Evolutionary conservation across 2,329 filamentous ascomycete genomes (phyloP), one percentile per base, ranked within the genome.

Genomic region (Aphanoascus verrucosus): DNA sequence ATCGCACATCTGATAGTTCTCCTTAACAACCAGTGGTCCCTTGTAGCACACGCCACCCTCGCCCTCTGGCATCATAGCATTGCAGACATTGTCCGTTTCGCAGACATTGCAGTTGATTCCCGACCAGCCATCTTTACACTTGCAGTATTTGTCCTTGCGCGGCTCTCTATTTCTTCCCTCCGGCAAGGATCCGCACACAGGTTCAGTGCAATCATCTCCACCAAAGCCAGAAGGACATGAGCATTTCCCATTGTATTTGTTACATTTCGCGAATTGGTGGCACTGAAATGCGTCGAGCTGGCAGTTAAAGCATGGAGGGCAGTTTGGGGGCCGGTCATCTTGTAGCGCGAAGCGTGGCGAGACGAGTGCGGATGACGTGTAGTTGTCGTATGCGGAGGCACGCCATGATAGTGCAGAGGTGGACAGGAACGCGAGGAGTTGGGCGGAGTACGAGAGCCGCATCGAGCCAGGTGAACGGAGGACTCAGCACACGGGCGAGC

Each of bases 51-150:
- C 83, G 32, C 89, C 93, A 44, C 84, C 88, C 57, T 88, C 80
- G 2, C 80, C 80, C 12, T 84, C 82, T 3, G 88, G 87, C 83
- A 94, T 94, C 70, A 98, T 75, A 34, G 87, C 83, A 66, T 93
- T 82, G 65, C 93, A 98, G 14, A 86, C 90, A 60, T 85, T 75
- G 67, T 97, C 78, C 3, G 83, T 82, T 56, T 85, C 83, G 71
- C 93, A 98, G 54, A 98, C 88, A 64, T 93, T 98, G 80, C 93
- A 98, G 75, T 98, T 98, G 72, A 98, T 91, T 58, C 93, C 93
- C 40, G 81, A 81, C 93, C 93, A 98, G 53, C 93, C 93, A 37
- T 94, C 86, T 65, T 90, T 85, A 69, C 93, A 98, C 41, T 88
- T 74, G 72, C 93, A 98, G 40, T 76, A 74, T 55, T 82, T 77